Conservation (phyloP, 345 rosid genomes). For the Syzygium grande region DNA sequence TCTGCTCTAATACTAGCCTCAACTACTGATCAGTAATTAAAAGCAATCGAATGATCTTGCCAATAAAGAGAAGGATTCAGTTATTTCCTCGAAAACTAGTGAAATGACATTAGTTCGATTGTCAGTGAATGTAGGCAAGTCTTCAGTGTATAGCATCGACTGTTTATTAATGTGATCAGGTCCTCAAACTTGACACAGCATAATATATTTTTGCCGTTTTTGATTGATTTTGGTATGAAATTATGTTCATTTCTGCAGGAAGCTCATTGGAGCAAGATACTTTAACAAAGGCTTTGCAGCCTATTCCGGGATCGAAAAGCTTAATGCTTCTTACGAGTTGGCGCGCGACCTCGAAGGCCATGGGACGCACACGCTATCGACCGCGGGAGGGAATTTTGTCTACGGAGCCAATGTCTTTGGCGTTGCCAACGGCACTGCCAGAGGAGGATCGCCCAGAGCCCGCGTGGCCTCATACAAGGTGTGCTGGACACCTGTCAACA, state of each 20-base stretch:
- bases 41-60: neutral
- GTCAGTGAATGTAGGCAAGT: neutral
- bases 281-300: slow-evolving; percentile 29
- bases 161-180: neutral
- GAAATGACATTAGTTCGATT: neutral
- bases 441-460: slow-evolving; percentile 53
- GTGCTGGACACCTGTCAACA: slow-evolving; percentile 26
- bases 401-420: slow-evolving; percentile 18
- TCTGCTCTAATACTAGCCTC: neutral
- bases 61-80: neutral
- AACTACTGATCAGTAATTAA: neutral
- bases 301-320: neutral
- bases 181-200: neutral
- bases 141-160: neutral
- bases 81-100: neutral
- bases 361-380: slow-evolving; percentile 50
- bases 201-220: neutral
- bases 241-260: slow-evolving; percentile 13
- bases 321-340: neutral
- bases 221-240: neutral
- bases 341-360: slow-evolving; percentile 40
- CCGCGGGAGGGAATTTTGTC: slow-evolving; percentile 35
- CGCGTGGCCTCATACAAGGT: slow-evolving; percentile 55
- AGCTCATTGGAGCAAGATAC: slow-evolving; percentile 57
- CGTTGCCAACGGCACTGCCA: slow-evolving; percentile 27